A percentile compares a stretch with the other conserved stretches of the same genome.
These are phyloP conservation scores for Pichia gijzeniarum DNA, from an alignment of 805 yeast species.

Conservation along the genomic window DNA sequence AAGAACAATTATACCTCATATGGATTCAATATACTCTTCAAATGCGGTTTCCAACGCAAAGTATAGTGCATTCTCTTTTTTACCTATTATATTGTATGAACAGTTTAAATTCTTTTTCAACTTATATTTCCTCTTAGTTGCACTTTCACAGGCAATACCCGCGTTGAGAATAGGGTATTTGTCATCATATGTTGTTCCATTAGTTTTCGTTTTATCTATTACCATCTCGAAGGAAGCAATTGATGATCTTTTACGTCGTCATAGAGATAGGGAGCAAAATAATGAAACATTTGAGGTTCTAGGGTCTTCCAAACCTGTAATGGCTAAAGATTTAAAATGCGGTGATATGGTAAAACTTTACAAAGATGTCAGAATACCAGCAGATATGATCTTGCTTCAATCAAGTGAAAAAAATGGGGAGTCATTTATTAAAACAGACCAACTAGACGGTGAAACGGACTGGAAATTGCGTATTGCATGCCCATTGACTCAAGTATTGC, in stretches of 20 bases:
- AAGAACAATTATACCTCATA: constrained; percentile 36
- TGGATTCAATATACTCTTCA: constrained; percentile 39
- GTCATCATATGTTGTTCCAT: constrained; percentile 88
- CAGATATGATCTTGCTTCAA: constrained; percentile 81
- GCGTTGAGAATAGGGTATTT: constrained; percentile 87
- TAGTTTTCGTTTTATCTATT: constrained; percentile 84
- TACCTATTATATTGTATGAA: constrained; percentile 85
- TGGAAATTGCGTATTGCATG: constrained; percentile 90
- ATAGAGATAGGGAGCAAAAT: constrained; percentile 87
- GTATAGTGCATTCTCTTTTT: constrained; percentile 78
- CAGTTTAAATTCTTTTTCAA: constrained; percentile 97
- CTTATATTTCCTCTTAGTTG: constrained; percentile 84
- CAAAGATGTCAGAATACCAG: constrained; percentile 86
- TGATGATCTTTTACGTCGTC: constrained; percentile 86
- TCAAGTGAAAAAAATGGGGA: constrained; percentile 82
- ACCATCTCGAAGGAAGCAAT: constrained; percentile 95
- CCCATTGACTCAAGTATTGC: constrained; percentile 57
- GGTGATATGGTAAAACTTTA: constrained; percentile 79
- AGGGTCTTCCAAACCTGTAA: constrained; percentile 37
- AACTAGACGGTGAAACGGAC: constrained; percentile 97
- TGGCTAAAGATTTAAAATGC: constrained; percentile 61
- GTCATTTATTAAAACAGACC: constrained; percentile 92
- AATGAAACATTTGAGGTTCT: constrained; percentile 73
- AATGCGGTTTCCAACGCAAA: constrained; percentile 93
- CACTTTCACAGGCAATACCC: constrained; percentile 88